Evolutionary conservation across 2,329 filamentous ascomycete genomes (phyloP), one percentile per base, ranked within the genome.

Genomic region (Fusarium brevicatenulatum): DNA sequence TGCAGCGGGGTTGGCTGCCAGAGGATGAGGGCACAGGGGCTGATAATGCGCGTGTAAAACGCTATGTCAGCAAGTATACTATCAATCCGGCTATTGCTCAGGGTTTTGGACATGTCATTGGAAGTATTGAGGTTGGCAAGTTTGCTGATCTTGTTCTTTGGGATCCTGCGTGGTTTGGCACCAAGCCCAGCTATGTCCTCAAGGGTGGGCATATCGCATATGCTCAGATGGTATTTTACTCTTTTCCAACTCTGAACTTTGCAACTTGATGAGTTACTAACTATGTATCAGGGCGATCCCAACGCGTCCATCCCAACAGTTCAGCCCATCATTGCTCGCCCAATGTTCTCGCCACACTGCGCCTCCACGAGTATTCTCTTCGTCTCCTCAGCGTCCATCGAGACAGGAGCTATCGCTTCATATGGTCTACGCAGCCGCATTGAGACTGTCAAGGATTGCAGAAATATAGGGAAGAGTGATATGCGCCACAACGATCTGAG

Each of bases 61-160:
- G 95, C 32, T 98, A 98, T 80, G 87, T 98, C 50, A 94, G 92
- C 84, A 98, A 98, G 85, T 98, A 98, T 82, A 98, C 95, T 28
- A 91, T 98, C 83, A 98, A 98, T 83, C 94, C 95, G 3, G 94
- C 95, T 16, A 87, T 98, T 70, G 91, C 95, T 1, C 95, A 98
- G 82, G 95, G 95, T 5, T 97, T 98, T 91, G 84, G 87, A 1
- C 95, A 98, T 80, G 78, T 97, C 5, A 89, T 98, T 70, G 95
- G 95, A 12, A 95, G 93, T 75, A 83, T 98, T 60, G 95, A 98
- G 84, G 89, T 94, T 1, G 95, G 95, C 56, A 98, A 97, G 84
- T 82, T 97, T 53, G 95, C 95, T 0, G 95, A 98, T 81, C 81
- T 98, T 53, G 93, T 97, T 2, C 79, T 98, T 11, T 98, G 95